Conservation (phyloP, 108 stramenopile species). For the Cyclotella choctawhatcheeana region DNA sequence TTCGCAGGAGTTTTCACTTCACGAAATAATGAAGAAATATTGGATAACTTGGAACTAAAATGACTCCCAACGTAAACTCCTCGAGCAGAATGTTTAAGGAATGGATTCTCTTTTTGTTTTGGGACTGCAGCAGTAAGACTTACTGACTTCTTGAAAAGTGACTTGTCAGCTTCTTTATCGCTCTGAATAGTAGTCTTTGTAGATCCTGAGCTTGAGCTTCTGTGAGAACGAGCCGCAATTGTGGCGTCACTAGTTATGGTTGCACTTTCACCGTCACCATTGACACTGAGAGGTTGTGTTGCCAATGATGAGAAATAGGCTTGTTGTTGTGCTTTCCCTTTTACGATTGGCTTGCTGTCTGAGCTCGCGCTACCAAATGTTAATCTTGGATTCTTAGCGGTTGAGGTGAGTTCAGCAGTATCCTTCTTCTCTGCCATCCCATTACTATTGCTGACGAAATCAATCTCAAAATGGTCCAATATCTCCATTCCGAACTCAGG, state of each 20-base stretch:
- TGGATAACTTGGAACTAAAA: slow-evolving; percentile 46
- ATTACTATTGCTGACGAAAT: slow-evolving; percentile 16
- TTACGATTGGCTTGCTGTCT: slow-evolving; percentile 16
- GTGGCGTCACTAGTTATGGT: slow-evolving; percentile 27
- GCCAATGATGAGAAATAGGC: slow-evolving; percentile 49
- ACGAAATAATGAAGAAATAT: slow-evolving; percentile 49
- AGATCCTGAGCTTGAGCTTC: slow-evolving; percentile 19
- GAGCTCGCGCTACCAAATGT: neutral
- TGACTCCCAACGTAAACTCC: slow-evolving; percentile 51
- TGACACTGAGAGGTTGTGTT: slow-evolving; percentile 11
- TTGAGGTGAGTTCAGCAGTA: slow-evolving; percentile 8
- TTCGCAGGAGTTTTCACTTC: slow-evolving; percentile 44
- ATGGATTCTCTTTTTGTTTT: slow-evolving; percentile 36
- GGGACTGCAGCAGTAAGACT: slow-evolving; percentile 36
- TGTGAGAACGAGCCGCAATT: slow-evolving; percentile 6
- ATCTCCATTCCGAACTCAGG: slow-evolving; percentile 48
- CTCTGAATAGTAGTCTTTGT: slow-evolving; percentile 5
- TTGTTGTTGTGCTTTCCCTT: slow-evolving; percentile 30
- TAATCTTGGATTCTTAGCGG: neutral
- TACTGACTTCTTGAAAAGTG: slow-evolving; percentile 39
- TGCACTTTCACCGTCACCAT: slow-evolving; percentile 38
- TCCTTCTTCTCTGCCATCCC: slow-evolving; percentile 9
- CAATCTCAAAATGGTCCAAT: slow-evolving; percentile 53
- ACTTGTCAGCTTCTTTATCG: slow-evolving; percentile 27
- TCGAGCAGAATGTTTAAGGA: slow-evolving; percentile 47